Conservation (phyloP, 371 early-diverging fungal species). For the Rhizopus sp. region DNA sequence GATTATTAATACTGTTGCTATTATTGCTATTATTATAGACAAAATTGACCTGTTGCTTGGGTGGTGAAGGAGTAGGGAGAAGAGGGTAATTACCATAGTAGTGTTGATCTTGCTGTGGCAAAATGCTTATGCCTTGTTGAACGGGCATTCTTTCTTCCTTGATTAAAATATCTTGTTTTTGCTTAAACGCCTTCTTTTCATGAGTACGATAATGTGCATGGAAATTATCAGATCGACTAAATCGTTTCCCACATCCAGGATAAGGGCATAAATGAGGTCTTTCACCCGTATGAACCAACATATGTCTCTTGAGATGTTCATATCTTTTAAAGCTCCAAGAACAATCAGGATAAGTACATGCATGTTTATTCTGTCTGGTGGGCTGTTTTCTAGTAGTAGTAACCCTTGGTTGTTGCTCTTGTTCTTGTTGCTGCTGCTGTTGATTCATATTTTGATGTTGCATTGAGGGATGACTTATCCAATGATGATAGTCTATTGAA, state of each 20-base stretch:
- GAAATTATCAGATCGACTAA: constrained; percentile 79
- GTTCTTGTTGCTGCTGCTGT: constrained; percentile 1
- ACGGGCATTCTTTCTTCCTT: constrained; percentile 14
- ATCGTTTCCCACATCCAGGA: constrained; percentile 71
- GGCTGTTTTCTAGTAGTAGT: constrained; percentile 32
- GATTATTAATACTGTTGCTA: constrained; percentile 7
- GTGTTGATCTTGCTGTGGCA: constrained; percentile 15
- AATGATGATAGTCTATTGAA: constrained; percentile 31
- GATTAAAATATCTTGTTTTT: constrained; percentile 21
- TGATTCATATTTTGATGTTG: constrained; percentile 11
- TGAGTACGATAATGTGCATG: constrained; percentile 64
- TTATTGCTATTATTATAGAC: constrained; percentile 13
- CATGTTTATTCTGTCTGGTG: constrained; percentile 51
- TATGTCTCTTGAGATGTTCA: constrained; percentile 86
- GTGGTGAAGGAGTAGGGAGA: constrained; percentile 20
- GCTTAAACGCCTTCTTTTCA: constrained; percentile 42
- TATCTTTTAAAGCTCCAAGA: constrained; percentile 74
- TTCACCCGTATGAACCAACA: constrained; percentile 71
- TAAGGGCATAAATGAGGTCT: constrained; percentile 68
- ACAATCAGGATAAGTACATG: constrained; percentile 58
- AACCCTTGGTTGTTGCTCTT: not conserved
- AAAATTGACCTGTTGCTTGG: constrained; percentile 11
- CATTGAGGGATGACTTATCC: constrained; percentile 27
- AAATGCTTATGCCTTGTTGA: not conserved
- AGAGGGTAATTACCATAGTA: constrained; percentile 17